These are phyloP conservation scores for Schwanniomyces yamadae DNA, from an alignment of 805 yeast species.

Conservation along the genomic window DNA sequence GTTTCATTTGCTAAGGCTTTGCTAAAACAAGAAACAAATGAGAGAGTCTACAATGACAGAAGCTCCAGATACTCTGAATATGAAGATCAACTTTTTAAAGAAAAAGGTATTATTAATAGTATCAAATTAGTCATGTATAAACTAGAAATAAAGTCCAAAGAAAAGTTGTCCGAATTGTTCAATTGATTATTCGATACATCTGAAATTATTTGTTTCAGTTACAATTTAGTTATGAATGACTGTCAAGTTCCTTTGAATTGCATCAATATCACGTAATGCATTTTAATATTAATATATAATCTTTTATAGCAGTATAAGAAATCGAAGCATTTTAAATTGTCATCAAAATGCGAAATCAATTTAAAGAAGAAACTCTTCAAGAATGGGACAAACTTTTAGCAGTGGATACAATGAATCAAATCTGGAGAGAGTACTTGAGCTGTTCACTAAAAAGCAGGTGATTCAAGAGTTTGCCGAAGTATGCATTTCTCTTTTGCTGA, in stretches of 20 bases:
- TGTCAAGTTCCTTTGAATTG: neutral
- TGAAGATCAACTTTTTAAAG: conserved; percentile 23
- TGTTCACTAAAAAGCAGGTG: conserved; percentile 20
- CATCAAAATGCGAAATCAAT: no score
- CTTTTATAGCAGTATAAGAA: no score
- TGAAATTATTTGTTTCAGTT: neutral
- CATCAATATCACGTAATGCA: no score
- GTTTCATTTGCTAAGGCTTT: conserved; percentile 60
- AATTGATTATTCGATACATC: conserved; percentile 1
- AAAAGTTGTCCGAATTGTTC: conserved; percentile 23
- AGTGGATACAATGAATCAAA: conserved; percentile 1
- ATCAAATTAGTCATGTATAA: conserved; percentile 22
- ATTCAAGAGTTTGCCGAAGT: conserved; percentile 17
- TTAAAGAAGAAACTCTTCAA: no score
- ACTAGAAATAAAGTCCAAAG: conserved; percentile 33
- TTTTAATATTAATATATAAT: no score
- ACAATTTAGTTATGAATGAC: neutral
- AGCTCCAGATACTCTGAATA: conserved; percentile 21
- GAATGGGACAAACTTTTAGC: conserved; percentile 20
- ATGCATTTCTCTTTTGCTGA: conserved; percentile 15
- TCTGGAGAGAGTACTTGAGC: conserved; percentile 8
- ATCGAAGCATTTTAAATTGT: no score
- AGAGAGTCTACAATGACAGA: conserved; percentile 19
- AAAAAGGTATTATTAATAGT: conserved; percentile 19
- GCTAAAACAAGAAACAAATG: conserved; percentile 36